Conservation (phyloP, 495 filamentous ascomycete genomes). For the Sordaria brevicollis region DNA sequence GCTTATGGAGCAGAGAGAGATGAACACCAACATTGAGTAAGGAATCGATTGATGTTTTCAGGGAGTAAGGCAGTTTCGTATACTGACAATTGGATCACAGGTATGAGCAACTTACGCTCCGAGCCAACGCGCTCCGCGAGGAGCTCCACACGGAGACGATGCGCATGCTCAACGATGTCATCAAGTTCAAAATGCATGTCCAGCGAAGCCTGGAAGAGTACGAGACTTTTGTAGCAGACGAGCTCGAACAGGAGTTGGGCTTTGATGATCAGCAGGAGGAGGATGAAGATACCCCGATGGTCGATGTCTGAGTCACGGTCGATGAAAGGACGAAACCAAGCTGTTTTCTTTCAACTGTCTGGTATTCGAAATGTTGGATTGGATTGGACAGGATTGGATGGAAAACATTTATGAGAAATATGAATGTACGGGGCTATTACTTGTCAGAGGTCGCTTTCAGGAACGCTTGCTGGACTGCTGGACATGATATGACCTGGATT, state of each 20-base stretch:
- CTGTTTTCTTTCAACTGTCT: neutral
- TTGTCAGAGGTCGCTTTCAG: neutral
- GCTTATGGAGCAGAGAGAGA: slow-evolving; percentile 87
- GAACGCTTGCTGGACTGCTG: neutral
- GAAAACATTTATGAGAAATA: neutral
- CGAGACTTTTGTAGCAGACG: slow-evolving; percentile 81
- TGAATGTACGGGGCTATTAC: neutral
- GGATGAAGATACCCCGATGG: slow-evolving; percentile 26
- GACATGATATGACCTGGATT: slow-evolving; percentile 1
- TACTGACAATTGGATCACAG: slow-evolving; percentile 30
- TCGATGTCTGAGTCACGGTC: neutral
- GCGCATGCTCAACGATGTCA: slow-evolving; percentile 91
- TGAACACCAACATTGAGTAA: slow-evolving; percentile 91
- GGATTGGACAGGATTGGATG: neutral
- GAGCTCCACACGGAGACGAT: slow-evolving; percentile 94
- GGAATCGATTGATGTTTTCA: slow-evolving; percentile 16
- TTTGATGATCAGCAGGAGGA: slow-evolving; percentile 30
- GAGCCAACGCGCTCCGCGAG: slow-evolving; percentile 75
- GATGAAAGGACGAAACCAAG: slow-evolving; percentile 21
- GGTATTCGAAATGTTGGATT: neutral
- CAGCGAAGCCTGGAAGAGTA: slow-evolving; percentile 88
- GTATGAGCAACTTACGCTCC: slow-evolving; percentile 81
- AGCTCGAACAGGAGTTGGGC: slow-evolving; percentile 73
- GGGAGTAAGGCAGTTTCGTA: neutral
- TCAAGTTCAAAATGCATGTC: slow-evolving; percentile 96